These are phyloP conservation scores for Parathielavia hyrcaniae DNA, from an alignment of 495 filamentous ascomycete species.

Conservation along the genomic window DNA sequence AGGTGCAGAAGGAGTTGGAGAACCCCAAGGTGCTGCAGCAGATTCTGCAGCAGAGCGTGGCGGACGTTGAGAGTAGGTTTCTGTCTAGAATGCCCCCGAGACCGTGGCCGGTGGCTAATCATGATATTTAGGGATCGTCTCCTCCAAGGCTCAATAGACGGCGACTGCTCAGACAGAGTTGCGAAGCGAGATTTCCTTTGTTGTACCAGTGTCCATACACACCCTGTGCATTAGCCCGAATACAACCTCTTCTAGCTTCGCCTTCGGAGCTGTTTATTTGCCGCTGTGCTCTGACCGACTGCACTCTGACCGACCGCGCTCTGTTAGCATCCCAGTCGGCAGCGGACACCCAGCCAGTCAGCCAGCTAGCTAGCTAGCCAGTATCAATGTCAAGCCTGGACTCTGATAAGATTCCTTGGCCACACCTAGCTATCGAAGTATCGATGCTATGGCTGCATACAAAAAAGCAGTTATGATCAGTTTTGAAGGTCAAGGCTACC, in stretches of 20 bases:
- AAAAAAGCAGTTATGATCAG: too few species aligned
- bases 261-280: neutral
- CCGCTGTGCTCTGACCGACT: too few species aligned
- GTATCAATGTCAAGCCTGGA: too few species aligned
- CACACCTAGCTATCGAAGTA: too few species aligned
- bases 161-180: slow-evolving; percentile 32
- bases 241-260: slow-evolving; percentile 26
- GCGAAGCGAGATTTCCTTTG: slow-evolving; percentile 43
- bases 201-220: slow-evolving; percentile 41
- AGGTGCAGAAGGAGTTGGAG: slow-evolving; percentile 97
- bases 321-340: too few species aligned
- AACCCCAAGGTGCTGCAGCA: slow-evolving; percentile 91
- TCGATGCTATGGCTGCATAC: too few species aligned
- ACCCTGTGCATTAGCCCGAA: slow-evolving; percentile 43
- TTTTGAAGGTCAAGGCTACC: too few species aligned
- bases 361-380: too few species aligned
- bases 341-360: too few species aligned
- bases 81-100: neutral
- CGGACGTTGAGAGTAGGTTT: slow-evolving; percentile 90
- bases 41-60: slow-evolving; percentile 90
- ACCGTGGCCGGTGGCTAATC: slow-evolving; percentile 24
- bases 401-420: too few species aligned
- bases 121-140: slow-evolving; percentile 43
- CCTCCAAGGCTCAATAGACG: slow-evolving; percentile 50
- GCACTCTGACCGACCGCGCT: too few species aligned